Base-by-base conservation (phyloP, 2,329 filamentous ascomycete genomes). In the Hymenoscyphus albidus region DNA sequence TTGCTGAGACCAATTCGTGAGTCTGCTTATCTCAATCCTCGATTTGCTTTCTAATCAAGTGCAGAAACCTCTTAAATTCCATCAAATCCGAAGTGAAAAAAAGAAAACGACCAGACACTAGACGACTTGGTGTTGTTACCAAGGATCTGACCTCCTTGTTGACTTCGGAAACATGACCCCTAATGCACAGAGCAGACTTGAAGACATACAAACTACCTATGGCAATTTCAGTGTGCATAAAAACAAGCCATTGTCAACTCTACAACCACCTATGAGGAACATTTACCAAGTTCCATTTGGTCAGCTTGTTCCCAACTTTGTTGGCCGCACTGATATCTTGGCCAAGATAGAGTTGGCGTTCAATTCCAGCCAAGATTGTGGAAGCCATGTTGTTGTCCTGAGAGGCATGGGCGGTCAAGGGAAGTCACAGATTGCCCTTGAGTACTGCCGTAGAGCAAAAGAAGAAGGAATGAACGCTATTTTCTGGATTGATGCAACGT, bases 391-490 rank as follows among this genome's bases (percentile, higher is more conserved):
- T 27, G 63, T 72, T 27, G 67, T 70, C 12, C 35, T 72, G 3
- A 58, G 64, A 0, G 70, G 66, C 5, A 61, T 71, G 14, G 69
- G 69, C 16, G 70, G 70, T 1, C 68, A 71, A 63, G 70, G 70
- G 6, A 72, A 72, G 57, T 70, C 69, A 12, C 70, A 72, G 44
- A 64, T 71, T 22, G 69, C 67, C 18, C 67, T 71, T 4, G 63
- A 71, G 54, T 64, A 70, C 27, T 71, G 69, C 55, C 60, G 62
- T 2, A 62, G 62, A 55, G 59, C 64, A 39, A 64, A 65, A 31
- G 61, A 61, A 4, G 56, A 66, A 6, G 54, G 61, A 1, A 22
- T 66, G 1, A 35, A 48, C 31, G n/a, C 51, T 59, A 48, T 65
- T 70, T 2, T 69, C 68, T 71, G 69, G 70, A 55, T 70, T 31